phyloP scores from a whole-genome alignment of 176 grass and related monocot species.

The Tillandsia leiboldiana region DNA sequence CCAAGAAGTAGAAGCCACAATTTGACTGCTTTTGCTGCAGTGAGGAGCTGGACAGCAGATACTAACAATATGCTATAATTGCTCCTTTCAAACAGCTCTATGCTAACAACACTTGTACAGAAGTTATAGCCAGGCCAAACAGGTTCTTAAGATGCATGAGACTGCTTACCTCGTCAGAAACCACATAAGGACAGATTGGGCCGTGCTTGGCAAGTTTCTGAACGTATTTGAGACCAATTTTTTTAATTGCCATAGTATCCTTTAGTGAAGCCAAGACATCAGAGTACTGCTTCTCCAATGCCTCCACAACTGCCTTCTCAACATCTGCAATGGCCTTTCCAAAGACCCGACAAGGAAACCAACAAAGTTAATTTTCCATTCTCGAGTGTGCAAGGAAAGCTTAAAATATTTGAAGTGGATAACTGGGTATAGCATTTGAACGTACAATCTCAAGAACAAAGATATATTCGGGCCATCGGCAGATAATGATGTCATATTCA shows the following conservation, averaged over 20 bases:
- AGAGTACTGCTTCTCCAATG: constrained; percentile 77
- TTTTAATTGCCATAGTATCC: constrained; percentile 77
- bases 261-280: constrained; percentile 87
- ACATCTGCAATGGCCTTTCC: constrained; percentile 97
- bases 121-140: too few relatives aligned
- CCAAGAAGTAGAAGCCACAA: too few relatives aligned
- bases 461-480: constrained; percentile 95
- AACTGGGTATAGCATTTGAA: constrained; percentile 15
- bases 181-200: constrained; percentile 51
- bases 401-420: background rate
- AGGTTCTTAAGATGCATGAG: background rate
- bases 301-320: constrained; percentile 78
- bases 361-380: constrained; percentile 15
- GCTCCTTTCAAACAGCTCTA: too few relatives aligned
- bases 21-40: too few relatives aligned
- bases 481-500: constrained; percentile 94
- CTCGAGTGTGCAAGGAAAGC: background rate
- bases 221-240: constrained; percentile 91
- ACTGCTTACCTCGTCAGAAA: constrained; percentile 73
- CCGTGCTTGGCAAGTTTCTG: constrained; percentile 90
- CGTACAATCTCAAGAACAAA: constrained; percentile 94
- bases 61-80: too few relatives aligned
- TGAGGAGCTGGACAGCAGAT: too few relatives aligned
- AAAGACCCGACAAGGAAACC: constrained; percentile 26
- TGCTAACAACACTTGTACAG: too few relatives aligned